Base-by-base conservation (phyloP, 352 stramenopile species). In the Nothophytophthora sp. region DNA sequence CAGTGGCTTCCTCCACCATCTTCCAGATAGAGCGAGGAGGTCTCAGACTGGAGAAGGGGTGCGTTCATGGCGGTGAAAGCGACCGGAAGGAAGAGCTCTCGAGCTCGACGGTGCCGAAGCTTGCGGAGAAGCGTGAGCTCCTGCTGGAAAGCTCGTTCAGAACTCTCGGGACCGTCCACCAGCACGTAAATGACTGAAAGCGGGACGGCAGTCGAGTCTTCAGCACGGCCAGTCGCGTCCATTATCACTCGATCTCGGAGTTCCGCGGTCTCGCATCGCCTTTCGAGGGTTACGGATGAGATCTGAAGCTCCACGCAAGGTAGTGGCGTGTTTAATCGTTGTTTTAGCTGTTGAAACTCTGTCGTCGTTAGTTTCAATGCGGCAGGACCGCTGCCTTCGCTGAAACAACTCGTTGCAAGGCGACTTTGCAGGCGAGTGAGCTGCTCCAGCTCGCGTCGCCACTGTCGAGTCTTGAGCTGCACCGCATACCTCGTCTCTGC, bases 81-180 rank as follows among this genome's bases (percentile, higher is more conserved):
- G 9, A 41, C 43, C 4, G 57, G 52, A 4, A 72, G 28, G 24
- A 72, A 68, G 18, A 58, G 60, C 10, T 68, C 38, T 35, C 62
- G 44, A 4, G 19, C 48, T 61, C 46, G 9, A 12, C 53, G 47
- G 24, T 45, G 53, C 29, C 68, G 58, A 9, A 68, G 3, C 28
- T 68, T 72, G 6, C 48, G 42, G 12, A 68, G 47, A 28, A 72
- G 48, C 0, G 48, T 50, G 0, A 64, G 33, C n/a, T 72, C 62
- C 11, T 72, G 47, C 19, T 68, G 58, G 11, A 65, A 65, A 11
- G 27, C 32, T 13, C 30, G 20, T 2, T 45, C 24, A 0, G 15
- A 4, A 5, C 49, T 37, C 3, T 59, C 32, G 8, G 16, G 46
- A 20, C 4, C 39, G 5, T 40, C 29, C 23, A 57, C 41, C 10